Evolutionary conservation across 164 flowering plant species (phyloP).

Genomic region (Akebia trifoliata): DNA sequence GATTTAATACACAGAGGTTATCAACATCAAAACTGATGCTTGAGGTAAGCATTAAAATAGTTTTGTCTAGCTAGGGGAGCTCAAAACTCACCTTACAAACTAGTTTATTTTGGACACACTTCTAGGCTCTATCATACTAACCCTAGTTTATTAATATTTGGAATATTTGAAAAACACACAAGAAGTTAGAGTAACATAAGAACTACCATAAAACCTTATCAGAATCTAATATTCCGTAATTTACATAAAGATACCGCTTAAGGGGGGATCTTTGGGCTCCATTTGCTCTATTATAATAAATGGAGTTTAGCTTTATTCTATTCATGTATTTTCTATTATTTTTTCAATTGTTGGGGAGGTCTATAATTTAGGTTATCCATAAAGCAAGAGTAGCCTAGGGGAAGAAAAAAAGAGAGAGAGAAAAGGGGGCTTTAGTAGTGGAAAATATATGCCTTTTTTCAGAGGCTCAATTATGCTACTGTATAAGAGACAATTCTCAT

Average conservation of each 20-base stretch:
- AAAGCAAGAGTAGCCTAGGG: background rate
- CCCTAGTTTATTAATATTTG: no score
- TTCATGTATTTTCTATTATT: background rate
- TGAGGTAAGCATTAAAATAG: no score
- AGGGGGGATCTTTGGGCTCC: constrained; percentile 6
- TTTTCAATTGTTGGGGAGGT: background rate
- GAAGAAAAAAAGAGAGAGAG: background rate
- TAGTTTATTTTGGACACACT: no score
- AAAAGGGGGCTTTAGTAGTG: background rate
- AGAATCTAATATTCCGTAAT: background rate
- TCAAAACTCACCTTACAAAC: no score
- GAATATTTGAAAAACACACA: no score
- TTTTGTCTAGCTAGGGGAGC: no score
- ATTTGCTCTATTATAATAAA: constrained; percentile 3
- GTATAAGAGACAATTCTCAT: background rate
- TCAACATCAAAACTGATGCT: no score
- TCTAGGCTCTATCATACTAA: no score
- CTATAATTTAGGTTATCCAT: constrained; percentile 3
- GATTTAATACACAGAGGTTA: no score
- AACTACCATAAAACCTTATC: background rate
- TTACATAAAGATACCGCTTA: background rate
- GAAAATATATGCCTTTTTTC: background rate
- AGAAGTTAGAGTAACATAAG: no score
- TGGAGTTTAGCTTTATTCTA: constrained; percentile 11
- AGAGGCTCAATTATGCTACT: background rate